phyloP scores from a whole-genome alignment of 1,284 basidiomycete genomes.

The Veloporphyrellus conicus region DNA sequence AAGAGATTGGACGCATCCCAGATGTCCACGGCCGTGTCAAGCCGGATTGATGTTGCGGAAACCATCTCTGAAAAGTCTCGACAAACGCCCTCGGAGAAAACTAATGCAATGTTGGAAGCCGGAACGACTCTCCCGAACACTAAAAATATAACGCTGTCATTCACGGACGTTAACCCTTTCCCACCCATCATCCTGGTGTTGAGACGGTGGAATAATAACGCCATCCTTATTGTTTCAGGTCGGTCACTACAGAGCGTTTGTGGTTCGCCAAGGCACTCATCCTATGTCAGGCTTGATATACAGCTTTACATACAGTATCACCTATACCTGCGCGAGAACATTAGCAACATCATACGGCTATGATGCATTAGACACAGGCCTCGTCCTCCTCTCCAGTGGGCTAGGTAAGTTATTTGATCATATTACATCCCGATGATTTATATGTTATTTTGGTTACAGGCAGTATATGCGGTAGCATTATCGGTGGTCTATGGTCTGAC shows the following conservation, averaged over 20 bases:
- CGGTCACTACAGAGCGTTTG: neutral
- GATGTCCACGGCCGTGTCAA: neutral
- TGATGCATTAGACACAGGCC: conserved; percentile 67
- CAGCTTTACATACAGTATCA: conserved; percentile 63
- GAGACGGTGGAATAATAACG: conserved; percentile 61
- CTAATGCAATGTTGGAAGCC: conserved; percentile 6
- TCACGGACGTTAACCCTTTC: conserved; percentile 72
- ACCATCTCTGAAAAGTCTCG: conserved; percentile 3
- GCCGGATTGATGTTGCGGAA: neutral
- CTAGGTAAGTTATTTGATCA: conserved; percentile 41
- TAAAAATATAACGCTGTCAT: conserved; percentile 50
- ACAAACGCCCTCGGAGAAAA: neutral
- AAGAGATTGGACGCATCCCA: conserved; percentile 15
- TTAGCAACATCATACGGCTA: conserved; percentile 64
- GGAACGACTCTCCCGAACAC: conserved; percentile 10
- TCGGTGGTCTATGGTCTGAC: conserved; percentile 82
- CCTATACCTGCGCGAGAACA: conserved; percentile 75
- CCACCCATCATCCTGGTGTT: conserved; percentile 59
- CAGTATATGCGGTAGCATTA: conserved; percentile 62
- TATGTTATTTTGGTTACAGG: conserved; percentile 38
- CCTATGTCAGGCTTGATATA: conserved; percentile 56
- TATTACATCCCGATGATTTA: neutral
- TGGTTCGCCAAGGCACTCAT: neutral
- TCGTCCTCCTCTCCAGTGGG: conserved; percentile 74
- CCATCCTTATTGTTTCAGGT: conserved; percentile 52